Evolutionary conservation across 2,329 filamentous ascomycete species (phyloP), one percentile per base, ranked within the genome.

Genomic region (Paracamarosporium sp.): DNA sequence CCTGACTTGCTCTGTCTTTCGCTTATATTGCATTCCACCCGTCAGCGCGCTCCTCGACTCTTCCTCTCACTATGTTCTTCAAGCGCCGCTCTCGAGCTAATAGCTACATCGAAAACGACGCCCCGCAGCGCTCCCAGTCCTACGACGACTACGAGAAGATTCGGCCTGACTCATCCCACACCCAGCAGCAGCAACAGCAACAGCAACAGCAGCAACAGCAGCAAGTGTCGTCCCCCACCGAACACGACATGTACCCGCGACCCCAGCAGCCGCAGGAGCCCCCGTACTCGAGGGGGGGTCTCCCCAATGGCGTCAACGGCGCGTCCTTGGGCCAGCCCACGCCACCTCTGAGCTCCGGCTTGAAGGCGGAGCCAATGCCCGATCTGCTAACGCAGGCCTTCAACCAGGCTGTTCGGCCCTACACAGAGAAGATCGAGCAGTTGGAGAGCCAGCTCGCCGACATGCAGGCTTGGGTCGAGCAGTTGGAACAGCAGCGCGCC

Each of bases 361-460:
- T 48, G 17, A 72, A 73, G 63, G 40, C 70, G 3, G 80, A 81
- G 65, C 74, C 80, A 20, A 78, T 81, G 66, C 82, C 82, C 12
- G 82, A 85, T 65, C 77, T 83, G 44, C 73, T 85, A 24, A 76
- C 80, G 25, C 78, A 79, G 53, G 82, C 82, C 53, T 85, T 84
- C 79, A 83, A 83, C 66, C 80, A 82, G 68, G 81, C 82, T 13
- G 73, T 84, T 33, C 73, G 79, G 44, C 82, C 82, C 9, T 82
- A 83, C 69, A 78, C 75, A n/a, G 82, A 83, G 52, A 81, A 82
- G 73, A 82, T 84, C 51, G 81, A 84, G 63, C 75, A 78, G 56
- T 72, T 84, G 58, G 81, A 84, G 73, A 76, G 68, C 57, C 80
- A 84, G 74, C 74, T 83, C 47, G 79, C 80, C 51, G 82, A 84